Conservation (phyloP, 192 early-diverging fungal species). For the Rhizoclosmatium sp. region DNA sequence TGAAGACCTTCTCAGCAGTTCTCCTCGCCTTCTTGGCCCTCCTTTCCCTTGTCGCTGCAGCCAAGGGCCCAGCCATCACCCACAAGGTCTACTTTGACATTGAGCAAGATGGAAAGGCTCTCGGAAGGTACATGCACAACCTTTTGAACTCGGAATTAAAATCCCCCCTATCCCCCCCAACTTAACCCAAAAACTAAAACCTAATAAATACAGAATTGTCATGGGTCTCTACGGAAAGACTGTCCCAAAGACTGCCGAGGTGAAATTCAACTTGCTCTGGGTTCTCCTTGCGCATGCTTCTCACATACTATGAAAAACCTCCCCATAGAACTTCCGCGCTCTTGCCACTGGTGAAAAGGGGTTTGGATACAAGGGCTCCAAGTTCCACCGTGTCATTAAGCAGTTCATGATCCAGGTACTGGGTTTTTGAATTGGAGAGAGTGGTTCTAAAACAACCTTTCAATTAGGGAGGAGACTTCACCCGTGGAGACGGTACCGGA, state of each 20-base stretch:
- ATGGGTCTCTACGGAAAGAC: conserved; percentile 63
- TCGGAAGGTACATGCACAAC: conserved; percentile 44
- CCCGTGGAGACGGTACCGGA: conserved; percentile 81
- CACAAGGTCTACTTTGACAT: conserved; percentile 63
- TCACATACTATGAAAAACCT: background rate
- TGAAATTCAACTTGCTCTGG: conserved; percentile 68
- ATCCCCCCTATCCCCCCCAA: background rate
- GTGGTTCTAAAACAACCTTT: too few relatives aligned
- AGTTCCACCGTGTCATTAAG: conserved; percentile 75
- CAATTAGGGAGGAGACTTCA: conserved; percentile 82
- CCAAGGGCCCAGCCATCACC: conserved; percentile 61
- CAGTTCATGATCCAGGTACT: conserved; percentile 74
- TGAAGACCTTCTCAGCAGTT: conserved; percentile 29
- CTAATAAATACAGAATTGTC: conserved; percentile 37
- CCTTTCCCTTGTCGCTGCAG: conserved; percentile 46
- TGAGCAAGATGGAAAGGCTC: conserved; percentile 51
- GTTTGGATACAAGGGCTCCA: conserved; percentile 90
- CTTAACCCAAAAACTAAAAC: background rate
- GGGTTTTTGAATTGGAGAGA: background rate
- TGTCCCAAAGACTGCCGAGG: conserved; percentile 70
- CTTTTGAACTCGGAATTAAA: background rate
- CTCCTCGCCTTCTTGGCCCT: conserved; percentile 40
- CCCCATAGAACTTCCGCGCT: conserved; percentile 85
- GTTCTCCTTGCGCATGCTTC: conserved; percentile 67
- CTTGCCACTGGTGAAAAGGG: conserved; percentile 74